A percentile compares a stretch with the other conserved stretches of the same genome.
phyloP scores from a whole-genome alignment of 2,329 filamentous ascomycete species.

The Arthrinium phaeospermum region DNA sequence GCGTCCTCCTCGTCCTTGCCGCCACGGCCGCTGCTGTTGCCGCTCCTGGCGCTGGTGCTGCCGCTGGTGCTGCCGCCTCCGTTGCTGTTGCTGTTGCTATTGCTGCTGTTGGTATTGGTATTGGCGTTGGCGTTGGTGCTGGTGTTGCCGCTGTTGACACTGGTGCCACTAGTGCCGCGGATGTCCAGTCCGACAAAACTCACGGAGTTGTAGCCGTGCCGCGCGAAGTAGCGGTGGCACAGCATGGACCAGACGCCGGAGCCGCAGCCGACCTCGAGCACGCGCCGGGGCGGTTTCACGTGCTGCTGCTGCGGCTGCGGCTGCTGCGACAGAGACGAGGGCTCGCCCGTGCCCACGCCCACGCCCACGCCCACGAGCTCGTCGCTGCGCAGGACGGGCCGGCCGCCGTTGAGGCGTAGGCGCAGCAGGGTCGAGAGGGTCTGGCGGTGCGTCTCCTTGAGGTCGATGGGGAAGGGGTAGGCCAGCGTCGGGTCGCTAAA shows the following conservation, averaged over 20 bases:
- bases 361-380: constrained; percentile 36
- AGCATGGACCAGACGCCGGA: constrained; percentile 64
- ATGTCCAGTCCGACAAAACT: constrained; percentile 38
- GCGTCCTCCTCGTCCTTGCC: neutral
- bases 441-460: constrained; percentile 67
- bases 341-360: neutral
- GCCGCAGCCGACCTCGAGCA: constrained; percentile 68
- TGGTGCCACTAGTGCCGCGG: neutral
- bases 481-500: constrained; percentile 39
- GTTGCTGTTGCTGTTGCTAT: too few relatives aligned
- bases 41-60: neutral
- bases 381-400: constrained; percentile 32
- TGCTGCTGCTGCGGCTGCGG: neutral
- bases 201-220: constrained; percentile 27
- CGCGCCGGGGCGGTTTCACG: constrained; percentile 51
- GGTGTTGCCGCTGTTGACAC: neutral
- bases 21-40: neutral
- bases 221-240: constrained; percentile 33
- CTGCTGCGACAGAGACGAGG: neutral
- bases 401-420: constrained; percentile 59
- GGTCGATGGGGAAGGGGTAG: constrained; percentile 69
- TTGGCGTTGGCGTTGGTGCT: neutral
- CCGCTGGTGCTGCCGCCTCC: neutral
- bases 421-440: constrained; percentile 64
- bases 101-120: neutral